phyloP scores from a whole-genome alignment of 352 stramenopile genomes.

The Pythium brachiatum region DNA sequence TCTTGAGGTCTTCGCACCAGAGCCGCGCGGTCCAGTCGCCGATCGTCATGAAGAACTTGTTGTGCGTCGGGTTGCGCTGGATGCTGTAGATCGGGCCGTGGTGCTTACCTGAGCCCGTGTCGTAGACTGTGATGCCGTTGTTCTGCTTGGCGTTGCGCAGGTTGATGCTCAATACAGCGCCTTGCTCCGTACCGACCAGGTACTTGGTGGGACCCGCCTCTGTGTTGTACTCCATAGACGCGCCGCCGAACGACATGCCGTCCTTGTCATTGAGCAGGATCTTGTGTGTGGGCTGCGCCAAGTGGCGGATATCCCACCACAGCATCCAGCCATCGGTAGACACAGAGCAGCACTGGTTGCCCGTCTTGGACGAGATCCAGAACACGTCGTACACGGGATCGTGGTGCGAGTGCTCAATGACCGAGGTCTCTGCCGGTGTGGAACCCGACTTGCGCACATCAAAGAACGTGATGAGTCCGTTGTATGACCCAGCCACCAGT shows the following conservation, averaged over 20 bases:
- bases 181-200: conserved; percentile 96
- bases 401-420: conserved; percentile 97
- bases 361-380: conserved; percentile 96
- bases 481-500: conserved; percentile 95
- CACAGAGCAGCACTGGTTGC: conserved; percentile 95
- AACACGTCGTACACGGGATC: conserved; percentile 96
- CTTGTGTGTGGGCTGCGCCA: conserved; percentile 81
- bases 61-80: conserved; percentile 96
- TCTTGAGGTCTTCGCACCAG: conserved; percentile 97
- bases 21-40: conserved; percentile 96
- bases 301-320: conserved; percentile 89
- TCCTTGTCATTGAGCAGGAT: conserved; percentile 77
- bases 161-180: conserved; percentile 94
- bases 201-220: conserved; percentile 97
- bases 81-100: conserved; percentile 95
- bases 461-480: conserved; percentile 96
- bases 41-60: conserved; percentile 98
- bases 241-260: conserved; percentile 89
- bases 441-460: conserved; percentile 92
- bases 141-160: conserved; percentile 96
- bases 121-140: conserved; percentile 96
- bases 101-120: conserved; percentile 93
- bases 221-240: conserved; percentile 96
- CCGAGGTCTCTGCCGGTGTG: conserved; percentile 87
- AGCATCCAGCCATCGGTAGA: conserved; percentile 95